A percentile compares a stretch with the other conserved stretches of the same genome.
Evolutionary conservation across 495 filamentous ascomycete genomes (phyloP).

Genomic region (Trichoderma orchidacearum): DNA sequence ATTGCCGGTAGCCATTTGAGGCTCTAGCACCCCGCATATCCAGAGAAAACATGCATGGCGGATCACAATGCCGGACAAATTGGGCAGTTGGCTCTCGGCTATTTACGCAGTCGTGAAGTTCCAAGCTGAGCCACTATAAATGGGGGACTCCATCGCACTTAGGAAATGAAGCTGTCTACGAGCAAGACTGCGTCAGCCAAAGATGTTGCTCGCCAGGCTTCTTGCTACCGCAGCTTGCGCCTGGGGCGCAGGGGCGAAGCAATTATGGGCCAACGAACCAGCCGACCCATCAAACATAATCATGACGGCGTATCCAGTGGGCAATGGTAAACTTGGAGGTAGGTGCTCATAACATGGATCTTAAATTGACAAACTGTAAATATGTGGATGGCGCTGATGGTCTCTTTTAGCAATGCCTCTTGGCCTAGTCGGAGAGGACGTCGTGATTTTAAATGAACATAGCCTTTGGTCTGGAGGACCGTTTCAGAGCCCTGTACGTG

Average conservation of each 20-base stretch:
- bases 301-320: constrained; percentile 19
- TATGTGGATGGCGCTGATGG: neutral
- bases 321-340: constrained; percentile 24
- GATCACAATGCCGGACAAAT: too few species aligned
- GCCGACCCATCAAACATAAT: constrained; percentile 6
- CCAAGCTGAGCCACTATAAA: neutral
- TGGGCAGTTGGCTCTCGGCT: too few species aligned
- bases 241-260: neutral
- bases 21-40: too few species aligned
- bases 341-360: neutral
- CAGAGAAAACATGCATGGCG: too few species aligned
- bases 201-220: neutral
- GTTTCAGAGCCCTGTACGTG: constrained; percentile 14
- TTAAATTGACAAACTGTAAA: neutral
- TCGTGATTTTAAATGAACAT: constrained; percentile 21
- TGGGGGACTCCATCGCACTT: too few species aligned
- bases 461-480: constrained; percentile 32
- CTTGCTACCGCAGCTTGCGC: neutral
- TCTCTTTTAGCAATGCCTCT: neutral
- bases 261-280: neutral
- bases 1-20: too few species aligned
- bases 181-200: neutral
- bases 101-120: too few species aligned
- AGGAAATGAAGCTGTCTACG: too few species aligned
- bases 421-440: neutral